phyloP scores from a whole-genome alignment of 805 yeast genomes.

The Kockiozyma suomiensis region DNA sequence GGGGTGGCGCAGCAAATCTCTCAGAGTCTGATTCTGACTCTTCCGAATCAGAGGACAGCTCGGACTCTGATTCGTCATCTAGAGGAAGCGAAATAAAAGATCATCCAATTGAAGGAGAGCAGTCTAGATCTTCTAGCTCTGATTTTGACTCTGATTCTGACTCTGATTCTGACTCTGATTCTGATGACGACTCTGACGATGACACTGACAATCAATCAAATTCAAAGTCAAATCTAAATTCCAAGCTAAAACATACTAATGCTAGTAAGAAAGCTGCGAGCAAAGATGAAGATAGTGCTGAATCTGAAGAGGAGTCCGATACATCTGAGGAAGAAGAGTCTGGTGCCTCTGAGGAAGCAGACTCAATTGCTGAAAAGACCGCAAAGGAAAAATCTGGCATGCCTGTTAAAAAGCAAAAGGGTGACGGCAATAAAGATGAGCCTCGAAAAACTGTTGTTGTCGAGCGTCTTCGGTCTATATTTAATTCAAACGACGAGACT shows the following conservation, averaged over 20 bases:
- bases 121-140: neutral
- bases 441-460: slow-evolving; percentile 12
- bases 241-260: too few relatives aligned
- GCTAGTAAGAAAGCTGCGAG: slow-evolving; percentile 19
- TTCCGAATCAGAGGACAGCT: slow-evolving; percentile 36
- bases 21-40: slow-evolving; percentile 49
- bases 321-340: too few relatives aligned
- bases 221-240: too few relatives aligned
- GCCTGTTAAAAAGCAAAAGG: neutral
- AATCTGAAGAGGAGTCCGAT: slow-evolving; percentile 27
- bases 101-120: neutral
- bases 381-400: neutral
- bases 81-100: slow-evolving; percentile 17
- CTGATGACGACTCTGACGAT: slow-evolving; percentile 18
- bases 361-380: neutral
- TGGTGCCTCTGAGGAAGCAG: neutral
- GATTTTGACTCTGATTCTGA: neutral
- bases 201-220: neutral
- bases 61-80: slow-evolving; percentile 37
- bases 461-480: slow-evolving; percentile 21
- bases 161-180: neutral
- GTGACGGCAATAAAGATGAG: neutral
- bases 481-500: slow-evolving; percentile 5
- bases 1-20: slow-evolving; percentile 44
- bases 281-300: slow-evolving; percentile 36